Evolutionary conservation across 176 grass and related monocot genomes (phyloP), one percentile per base, ranked within the genome.

Genomic region (Oryza australiensis): DNA sequence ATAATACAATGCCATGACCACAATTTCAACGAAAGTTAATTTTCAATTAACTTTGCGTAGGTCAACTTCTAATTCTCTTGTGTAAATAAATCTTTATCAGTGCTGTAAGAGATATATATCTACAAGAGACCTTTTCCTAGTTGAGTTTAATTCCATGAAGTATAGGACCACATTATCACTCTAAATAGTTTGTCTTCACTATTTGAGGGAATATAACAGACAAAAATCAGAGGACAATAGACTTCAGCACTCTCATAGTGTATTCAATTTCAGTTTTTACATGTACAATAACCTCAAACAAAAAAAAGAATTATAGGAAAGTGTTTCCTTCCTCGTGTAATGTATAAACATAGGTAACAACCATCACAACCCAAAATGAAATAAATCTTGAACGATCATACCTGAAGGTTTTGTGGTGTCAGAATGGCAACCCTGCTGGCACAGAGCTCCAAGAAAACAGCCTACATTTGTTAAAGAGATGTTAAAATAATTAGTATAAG

Each of bases 391-490:
- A 26, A 29, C 41, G 7, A 66, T 71, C 67, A 81, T 86, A 95
- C 96, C 93, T 95, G 82, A 84, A 93, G 80, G 78, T 90, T 90
- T 85, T 95, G 96, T 30, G 89, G 93, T 35, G 79, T 84, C 82
- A 99, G 81, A 77, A 99, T 93, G 62, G 89, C 62, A 84, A 99
- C 51, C 59, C 96, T 90, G 77, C 89, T 93, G 10, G 74, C 14
- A 69, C 96, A 99, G 40, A 99, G 80, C 81, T 99, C 96, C 93
- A 99, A 82, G 85, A 99, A 99, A 77, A 99, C 93, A 74, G 67
- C 92, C 96, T 99, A 72, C 46, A 91, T 66, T 79, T 22, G 40
- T 15, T 40, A 74, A 74, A 82, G 40, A 64, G n/a, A 49, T 63
- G 23, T 10, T 24, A 72, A 77, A 43, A 1, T 48, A 60, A 82